A percentile compares a stretch with the other conserved stretches of the same genome.
These are phyloP conservation scores for Geotrichum australiense DNA, from an alignment of 1,139 yeast species.

Conservation along the genomic window DNA sequence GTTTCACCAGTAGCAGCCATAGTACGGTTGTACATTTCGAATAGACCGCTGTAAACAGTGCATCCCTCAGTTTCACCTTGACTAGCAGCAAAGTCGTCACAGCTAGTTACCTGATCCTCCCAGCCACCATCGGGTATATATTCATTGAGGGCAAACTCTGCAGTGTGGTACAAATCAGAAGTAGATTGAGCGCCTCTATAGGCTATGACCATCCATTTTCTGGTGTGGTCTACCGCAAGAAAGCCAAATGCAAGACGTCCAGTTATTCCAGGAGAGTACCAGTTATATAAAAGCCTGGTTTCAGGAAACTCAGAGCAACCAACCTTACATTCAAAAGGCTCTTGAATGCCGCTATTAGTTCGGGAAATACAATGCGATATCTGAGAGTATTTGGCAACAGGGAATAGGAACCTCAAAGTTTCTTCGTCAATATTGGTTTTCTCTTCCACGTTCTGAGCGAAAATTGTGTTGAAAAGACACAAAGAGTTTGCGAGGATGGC, in stretches of 20 bases:
- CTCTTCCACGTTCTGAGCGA: no score
- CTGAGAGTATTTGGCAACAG: conserved; percentile 17
- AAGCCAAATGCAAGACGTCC: conserved; percentile 22
- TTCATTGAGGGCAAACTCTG: conserved; percentile 7
- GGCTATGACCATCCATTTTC: conserved; percentile 37
- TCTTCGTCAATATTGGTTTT: conserved; percentile 16
- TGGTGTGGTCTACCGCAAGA: conserved; percentile 39
- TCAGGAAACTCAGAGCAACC: conserved; percentile 19
- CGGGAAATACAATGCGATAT: conserved; percentile 19
- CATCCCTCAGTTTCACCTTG: conserved; percentile 41
- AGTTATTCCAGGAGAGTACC: conserved; percentile 10
- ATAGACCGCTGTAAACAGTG: conserved; percentile 53
- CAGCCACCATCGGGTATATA: conserved; percentile 10
- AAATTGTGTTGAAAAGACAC: no score
- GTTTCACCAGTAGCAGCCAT: conserved; percentile 23
- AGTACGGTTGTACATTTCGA: conserved; percentile 31
- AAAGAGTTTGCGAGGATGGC: no score
- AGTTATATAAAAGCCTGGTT: conserved; percentile 16
- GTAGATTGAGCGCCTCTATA: conserved; percentile 55
- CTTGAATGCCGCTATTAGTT: conserved; percentile 12
- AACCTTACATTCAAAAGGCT: conserved; percentile 17
- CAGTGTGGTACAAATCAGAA: conserved; percentile 42
- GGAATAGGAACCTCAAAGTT: conserved; percentile 14
- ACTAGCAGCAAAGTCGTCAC: conserved; percentile 22
- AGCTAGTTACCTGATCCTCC: conserved; percentile 40